These are phyloP conservation scores for Scleroderma bovista DNA, from an alignment of 768 basidiomycete species.

Conservation along the genomic window DNA sequence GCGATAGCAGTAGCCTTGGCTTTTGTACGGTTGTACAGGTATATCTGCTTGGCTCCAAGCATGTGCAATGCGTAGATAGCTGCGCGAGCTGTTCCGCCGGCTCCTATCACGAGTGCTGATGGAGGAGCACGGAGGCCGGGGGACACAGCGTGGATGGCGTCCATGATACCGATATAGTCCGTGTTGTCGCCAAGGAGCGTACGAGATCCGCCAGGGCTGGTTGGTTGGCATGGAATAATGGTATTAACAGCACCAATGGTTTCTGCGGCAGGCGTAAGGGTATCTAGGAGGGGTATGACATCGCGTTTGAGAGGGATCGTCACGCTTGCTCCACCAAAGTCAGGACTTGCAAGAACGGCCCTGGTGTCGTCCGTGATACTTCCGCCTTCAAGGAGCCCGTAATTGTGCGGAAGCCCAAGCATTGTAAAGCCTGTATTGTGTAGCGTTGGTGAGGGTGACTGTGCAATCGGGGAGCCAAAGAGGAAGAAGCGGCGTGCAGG, in stretches of 20 bases:
- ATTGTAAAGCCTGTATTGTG: slow-evolving; percentile 85
- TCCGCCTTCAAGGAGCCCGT: slow-evolving; percentile 71
- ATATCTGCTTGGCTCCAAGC: slow-evolving; percentile 65
- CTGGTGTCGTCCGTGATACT: slow-evolving; percentile 62
- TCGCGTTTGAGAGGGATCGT: slow-evolving; percentile 96
- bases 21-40: slow-evolving; percentile 82
- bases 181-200: slow-evolving; percentile 91
- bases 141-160: slow-evolving; percentile 43
- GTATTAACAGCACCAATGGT: slow-evolving; percentile 96
- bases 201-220: slow-evolving; percentile 30
- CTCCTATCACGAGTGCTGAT: slow-evolving; percentile 83
- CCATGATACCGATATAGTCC: slow-evolving; percentile 86
- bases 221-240: slow-evolving; percentile 48
- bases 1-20: slow-evolving; percentile 69
- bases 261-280: slow-evolving; percentile 73
- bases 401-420: slow-evolving; percentile 81
- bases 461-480: slow-evolving; percentile 82
- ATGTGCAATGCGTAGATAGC: slow-evolving; percentile 84
- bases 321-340: slow-evolving; percentile 94
- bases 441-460: slow-evolving; percentile 88
- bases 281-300: slow-evolving; percentile 78
- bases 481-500: slow-evolving; percentile 76
- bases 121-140: slow-evolving; percentile 28
- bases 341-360: slow-evolving; percentile 51
- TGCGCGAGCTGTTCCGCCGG: slow-evolving; percentile 91